Percentiles rank a stretch among this genome's conserved stretches.
phyloP scores from a whole-genome alignment of 75 land plant genomes.

The Sequoiadendron giganteum region DNA sequence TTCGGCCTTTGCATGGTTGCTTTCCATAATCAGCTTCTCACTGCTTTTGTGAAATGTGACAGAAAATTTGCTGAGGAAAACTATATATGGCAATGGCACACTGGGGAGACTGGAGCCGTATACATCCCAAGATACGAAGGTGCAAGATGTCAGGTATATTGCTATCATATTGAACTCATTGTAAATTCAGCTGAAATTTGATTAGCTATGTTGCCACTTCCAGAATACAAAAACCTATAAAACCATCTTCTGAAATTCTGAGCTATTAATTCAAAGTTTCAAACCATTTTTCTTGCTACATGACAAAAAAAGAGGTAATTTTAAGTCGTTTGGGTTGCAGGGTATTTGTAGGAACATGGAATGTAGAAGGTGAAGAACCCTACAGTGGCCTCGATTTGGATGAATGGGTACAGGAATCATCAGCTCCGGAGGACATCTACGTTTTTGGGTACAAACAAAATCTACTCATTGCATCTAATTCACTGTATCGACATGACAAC shows the following conservation, averaged over 20 bases:
- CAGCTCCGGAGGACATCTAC: slow-evolving; percentile 78
- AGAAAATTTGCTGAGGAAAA: too few species aligned
- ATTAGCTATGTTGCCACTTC: neutral
- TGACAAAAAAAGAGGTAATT: neutral
- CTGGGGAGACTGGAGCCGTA: too few species aligned
- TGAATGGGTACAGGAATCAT: slow-evolving; percentile 67
- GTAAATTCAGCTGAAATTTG: neutral
- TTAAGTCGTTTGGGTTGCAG: slow-evolving; percentile 20
- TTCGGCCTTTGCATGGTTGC: too few species aligned
- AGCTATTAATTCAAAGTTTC: neutral
- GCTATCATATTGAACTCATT: too few species aligned
- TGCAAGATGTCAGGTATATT: neutral
- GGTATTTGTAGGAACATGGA: slow-evolving; percentile 82
- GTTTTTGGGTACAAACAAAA: slow-evolving; percentile 70
- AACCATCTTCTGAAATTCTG: neutral
- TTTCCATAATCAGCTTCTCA: too few species aligned
- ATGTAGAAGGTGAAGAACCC: slow-evolving; percentile 86
- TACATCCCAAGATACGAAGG: too few species aligned
- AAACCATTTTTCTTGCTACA: neutral
- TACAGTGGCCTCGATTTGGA: slow-evolving; percentile 61
- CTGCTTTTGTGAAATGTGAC: too few species aligned
- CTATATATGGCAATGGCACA: too few species aligned
- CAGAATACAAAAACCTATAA: neutral
- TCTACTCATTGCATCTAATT: neutral
- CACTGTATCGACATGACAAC: neutral